A percentile compares a stretch with the other conserved stretches of the same genome.
phyloP scores from a whole-genome alignment of 2,329 filamentous ascomycete species.

The Coniochaeta pulveracea region DNA sequence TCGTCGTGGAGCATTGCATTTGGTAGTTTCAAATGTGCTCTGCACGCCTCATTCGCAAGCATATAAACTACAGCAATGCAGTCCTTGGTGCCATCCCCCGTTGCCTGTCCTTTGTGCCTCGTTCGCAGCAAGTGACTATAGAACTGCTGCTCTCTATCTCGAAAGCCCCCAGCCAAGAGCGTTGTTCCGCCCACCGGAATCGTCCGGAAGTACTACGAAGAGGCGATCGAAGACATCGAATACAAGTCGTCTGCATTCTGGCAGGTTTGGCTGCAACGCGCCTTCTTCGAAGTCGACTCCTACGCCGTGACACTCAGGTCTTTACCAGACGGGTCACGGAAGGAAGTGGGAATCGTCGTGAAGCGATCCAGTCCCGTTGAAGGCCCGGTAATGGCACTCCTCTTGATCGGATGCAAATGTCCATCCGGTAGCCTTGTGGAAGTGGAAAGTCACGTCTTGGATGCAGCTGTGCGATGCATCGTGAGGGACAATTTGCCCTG shows the following conservation, averaged over 20 bases:
- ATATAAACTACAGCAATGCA: constrained; percentile 2
- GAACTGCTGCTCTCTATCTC: not conserved
- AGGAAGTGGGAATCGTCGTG: not conserved
- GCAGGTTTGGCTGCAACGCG: not conserved
- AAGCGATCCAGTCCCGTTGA: not conserved
- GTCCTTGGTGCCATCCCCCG: too few relatives aligned
- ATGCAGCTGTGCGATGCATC: not conserved
- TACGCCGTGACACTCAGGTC: not conserved
- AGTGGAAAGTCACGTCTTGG: not conserved
- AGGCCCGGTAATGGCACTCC: not conserved
- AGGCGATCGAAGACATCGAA: not conserved
- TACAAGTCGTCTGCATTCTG: constrained; percentile 1
- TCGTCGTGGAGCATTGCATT: too few relatives aligned
- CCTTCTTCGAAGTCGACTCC: not conserved
- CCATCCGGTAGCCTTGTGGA: not conserved
- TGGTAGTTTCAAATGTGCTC: too few relatives aligned
- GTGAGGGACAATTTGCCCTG: not conserved
- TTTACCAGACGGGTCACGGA: not conserved
- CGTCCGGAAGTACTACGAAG: constrained; percentile 1
- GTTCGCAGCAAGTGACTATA: too few relatives aligned
- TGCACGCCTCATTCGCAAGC: too few relatives aligned
- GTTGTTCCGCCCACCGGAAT: not conserved
- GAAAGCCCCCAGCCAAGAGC: not conserved
- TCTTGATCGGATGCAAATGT: not conserved
- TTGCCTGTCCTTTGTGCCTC: too few relatives aligned